Conservation (phyloP, 2,329 filamentous ascomycete genomes). For the Scedosporium boydii region DNA sequence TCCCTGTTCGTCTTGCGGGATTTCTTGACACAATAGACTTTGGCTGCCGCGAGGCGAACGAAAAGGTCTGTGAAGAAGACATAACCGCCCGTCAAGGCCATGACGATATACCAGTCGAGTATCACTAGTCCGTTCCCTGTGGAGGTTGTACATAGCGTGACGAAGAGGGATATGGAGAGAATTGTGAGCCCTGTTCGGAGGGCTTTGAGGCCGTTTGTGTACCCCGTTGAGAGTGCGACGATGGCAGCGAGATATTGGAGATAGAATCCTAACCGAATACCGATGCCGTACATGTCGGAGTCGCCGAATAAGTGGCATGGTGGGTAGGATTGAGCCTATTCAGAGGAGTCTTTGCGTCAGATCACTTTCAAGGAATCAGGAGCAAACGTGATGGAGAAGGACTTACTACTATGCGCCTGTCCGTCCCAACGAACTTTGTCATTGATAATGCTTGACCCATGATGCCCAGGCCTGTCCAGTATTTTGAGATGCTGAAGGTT, state of each 20-base stretch:
- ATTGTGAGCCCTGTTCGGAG: conserved; percentile 3
- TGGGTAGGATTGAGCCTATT: conserved; percentile 17
- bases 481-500: no score
- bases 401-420: not conserved
- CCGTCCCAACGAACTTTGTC: conserved; percentile 2
- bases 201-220: not conserved
- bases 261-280: conserved; percentile 8
- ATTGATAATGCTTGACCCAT: conserved; percentile 5
- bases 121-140: conserved; percentile 2
- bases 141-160: not conserved
- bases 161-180: conserved; percentile 1
- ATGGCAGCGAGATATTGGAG: conserved; percentile 6
- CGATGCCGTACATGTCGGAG: conserved; percentile 8
- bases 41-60: not conserved
- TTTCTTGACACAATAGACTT: not conserved
- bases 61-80: conserved; percentile 3
- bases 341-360: conserved; percentile 27
- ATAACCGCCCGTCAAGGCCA: not conserved
- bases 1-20: not conserved
- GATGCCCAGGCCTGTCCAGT: not conserved
- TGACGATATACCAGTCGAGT: conserved; percentile 5
- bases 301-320: conserved; percentile 8
- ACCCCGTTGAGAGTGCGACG: not conserved
- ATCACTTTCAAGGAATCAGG: not conserved
- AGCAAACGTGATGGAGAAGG: not conserved